These are phyloP conservation scores for Mentha longifolia DNA, from an alignment of 257 asterid genomes.

Conservation along the genomic window DNA sequence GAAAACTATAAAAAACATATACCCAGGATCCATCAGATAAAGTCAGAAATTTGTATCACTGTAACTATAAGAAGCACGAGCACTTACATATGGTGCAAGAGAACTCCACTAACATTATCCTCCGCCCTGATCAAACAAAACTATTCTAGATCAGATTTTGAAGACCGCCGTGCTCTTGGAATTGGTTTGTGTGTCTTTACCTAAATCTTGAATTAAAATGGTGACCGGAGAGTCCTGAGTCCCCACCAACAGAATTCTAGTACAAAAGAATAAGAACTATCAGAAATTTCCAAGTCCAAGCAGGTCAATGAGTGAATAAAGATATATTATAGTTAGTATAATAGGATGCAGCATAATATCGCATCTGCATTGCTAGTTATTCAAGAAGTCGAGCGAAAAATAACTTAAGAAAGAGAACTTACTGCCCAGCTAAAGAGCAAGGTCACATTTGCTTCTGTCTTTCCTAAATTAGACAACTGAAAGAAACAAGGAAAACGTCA, in stretches of 20 bases:
- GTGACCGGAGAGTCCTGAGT: slow-evolving; percentile 82
- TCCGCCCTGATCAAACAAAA: slow-evolving; percentile 53
- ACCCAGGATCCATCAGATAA: slow-evolving; percentile 19
- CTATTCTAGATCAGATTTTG: slow-evolving; percentile 38
- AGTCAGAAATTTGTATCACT: slow-evolving; percentile 20
- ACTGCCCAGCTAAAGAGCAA: slow-evolving; percentile 98
- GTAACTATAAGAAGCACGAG: slow-evolving; percentile 18
- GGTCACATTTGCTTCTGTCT: slow-evolving; percentile 71
- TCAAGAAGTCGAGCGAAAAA: slow-evolving; percentile 20
- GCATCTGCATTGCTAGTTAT: slow-evolving; percentile 9
- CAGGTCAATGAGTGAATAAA: slow-evolving; percentile 2
- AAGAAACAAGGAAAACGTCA: slow-evolving; percentile 36
- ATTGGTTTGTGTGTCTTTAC: slow-evolving; percentile 45
- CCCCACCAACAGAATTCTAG: slow-evolving; percentile 97
- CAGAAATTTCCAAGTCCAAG: slow-evolving; percentile 24
- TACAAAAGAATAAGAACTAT: slow-evolving; percentile 35
- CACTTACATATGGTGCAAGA: slow-evolving; percentile 91
- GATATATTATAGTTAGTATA: slow-evolving; percentile 5
- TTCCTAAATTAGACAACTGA: slow-evolving; percentile 84
- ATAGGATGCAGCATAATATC: slow-evolving; percentile 9
- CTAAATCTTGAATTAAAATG: slow-evolving; percentile 79
- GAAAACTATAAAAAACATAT: slow-evolving; percentile 18
- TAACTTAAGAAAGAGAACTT: slow-evolving; percentile 39
- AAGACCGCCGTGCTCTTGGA: slow-evolving; percentile 18
- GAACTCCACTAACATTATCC: slow-evolving; percentile 74